phyloP scores from a whole-genome alignment of 2,329 filamentous ascomycete genomes.

The Cladophialophora exuberans region DNA sequence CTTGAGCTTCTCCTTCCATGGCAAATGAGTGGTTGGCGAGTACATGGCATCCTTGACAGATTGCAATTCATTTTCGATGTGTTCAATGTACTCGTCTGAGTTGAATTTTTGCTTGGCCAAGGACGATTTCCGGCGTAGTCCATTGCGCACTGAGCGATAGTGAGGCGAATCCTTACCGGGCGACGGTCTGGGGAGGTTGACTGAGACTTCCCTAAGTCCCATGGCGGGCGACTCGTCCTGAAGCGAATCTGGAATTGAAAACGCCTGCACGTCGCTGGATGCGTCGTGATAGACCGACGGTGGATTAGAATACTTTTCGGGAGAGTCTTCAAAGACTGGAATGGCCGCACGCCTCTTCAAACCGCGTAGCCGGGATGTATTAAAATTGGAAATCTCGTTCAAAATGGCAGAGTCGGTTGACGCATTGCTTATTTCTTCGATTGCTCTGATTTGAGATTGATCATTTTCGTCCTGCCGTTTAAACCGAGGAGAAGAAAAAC shows the following conservation, averaged over 20 bases:
- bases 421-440: slow-evolving; percentile 12
- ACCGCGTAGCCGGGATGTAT: slow-evolving; percentile 15
- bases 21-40: slow-evolving; percentile 39
- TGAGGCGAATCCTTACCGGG: slow-evolving; percentile 32
- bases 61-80: slow-evolving; percentile 52
- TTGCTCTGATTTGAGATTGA: neutral
- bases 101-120: slow-evolving; percentile 41
- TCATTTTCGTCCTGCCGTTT: slow-evolving; percentile 24
- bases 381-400: slow-evolving; percentile 31
- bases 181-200: slow-evolving; percentile 32
- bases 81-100: slow-evolving; percentile 52
- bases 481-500: slow-evolving; percentile 14
- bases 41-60: slow-evolving; percentile 45
- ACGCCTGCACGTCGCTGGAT: slow-evolving; percentile 24
- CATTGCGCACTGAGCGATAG: slow-evolving; percentile 21
- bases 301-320: slow-evolving; percentile 13
- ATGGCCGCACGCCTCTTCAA: slow-evolving; percentile 25
- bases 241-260: slow-evolving; percentile 22
- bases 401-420: slow-evolving; percentile 23
- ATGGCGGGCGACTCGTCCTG: slow-evolving; percentile 23
- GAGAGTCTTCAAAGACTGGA: slow-evolving; percentile 30
- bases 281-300: slow-evolving; percentile 28
- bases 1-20: slow-evolving; percentile 34
- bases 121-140: slow-evolving; percentile 23
- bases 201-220: slow-evolving; percentile 35